Evolutionary conservation across 208 protist species (phyloP).

Genomic region (Vickermania ingenoplastis): DNA sequence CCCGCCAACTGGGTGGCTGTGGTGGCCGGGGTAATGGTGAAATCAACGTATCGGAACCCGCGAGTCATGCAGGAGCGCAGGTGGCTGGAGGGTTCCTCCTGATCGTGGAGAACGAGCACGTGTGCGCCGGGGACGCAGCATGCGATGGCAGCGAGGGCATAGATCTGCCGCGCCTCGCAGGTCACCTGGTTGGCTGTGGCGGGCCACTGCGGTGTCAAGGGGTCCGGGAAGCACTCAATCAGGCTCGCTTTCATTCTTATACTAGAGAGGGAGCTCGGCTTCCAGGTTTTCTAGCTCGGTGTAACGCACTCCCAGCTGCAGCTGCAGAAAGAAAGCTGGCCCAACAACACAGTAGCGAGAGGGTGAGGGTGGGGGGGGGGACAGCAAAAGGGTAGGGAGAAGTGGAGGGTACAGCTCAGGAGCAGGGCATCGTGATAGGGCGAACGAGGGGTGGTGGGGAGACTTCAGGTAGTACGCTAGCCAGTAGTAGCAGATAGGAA

Average conservation of each 20-base stretch:
- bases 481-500: too few relatives aligned
- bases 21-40: slow-evolving; percentile 49
- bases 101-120: slow-evolving; percentile 71
- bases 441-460: too few relatives aligned
- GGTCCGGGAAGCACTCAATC: slow-evolving; percentile 75
- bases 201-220: slow-evolving; percentile 68
- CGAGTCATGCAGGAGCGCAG: slow-evolving; percentile 73
- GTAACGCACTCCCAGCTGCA: too few relatives aligned
- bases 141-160: slow-evolving; percentile 72
- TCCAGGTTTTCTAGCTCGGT: too few relatives aligned
- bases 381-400: too few relatives aligned
- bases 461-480: too few relatives aligned
- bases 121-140: slow-evolving; percentile 75
- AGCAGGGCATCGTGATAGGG: too few relatives aligned
- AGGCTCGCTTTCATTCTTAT: slow-evolving; percentile 37
- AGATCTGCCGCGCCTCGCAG: slow-evolving; percentile 78
- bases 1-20: slow-evolving; percentile 43
- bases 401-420: too few relatives aligned
- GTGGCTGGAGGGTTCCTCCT: slow-evolving; percentile 21
- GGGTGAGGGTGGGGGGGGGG: too few relatives aligned
- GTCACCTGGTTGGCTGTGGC: slow-evolving; percentile 58
- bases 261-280: too few relatives aligned
- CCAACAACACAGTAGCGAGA: too few relatives aligned
- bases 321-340: too few relatives aligned
- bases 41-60: slow-evolving; percentile 72